Evolutionary conservation across 352 stramenopile genomes (phyloP), one percentile per base, ranked within the genome.

Genomic region (Pythium angustatum): DNA sequence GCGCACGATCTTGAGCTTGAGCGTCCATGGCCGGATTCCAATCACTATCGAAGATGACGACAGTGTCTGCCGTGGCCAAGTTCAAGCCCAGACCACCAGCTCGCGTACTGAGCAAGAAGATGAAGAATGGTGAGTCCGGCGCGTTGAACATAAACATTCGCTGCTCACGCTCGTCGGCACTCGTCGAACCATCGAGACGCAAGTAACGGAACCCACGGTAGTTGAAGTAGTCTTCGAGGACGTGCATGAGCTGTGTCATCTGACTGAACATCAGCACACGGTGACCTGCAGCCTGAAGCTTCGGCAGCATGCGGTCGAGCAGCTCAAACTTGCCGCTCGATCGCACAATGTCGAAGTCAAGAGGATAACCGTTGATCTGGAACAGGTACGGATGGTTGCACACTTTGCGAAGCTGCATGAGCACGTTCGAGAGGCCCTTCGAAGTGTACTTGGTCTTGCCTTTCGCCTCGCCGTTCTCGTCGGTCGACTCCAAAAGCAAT

Each of bases 21-120:
- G 91, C 90, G 60, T 98, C 93, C 84, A 97, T 96, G 38, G 97
- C 93, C n/a, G 98, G 98, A 75, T 99, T 99, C 97, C 97, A 99
- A 72, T 99, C 98, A 65, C 88, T 98, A 69, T 99, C 98, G 66
- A 99, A 99, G 72, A 99, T 99, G 43, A 99, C 97, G 8, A 99
- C 97, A 6, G 97, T 99, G 68, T 99, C 97, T 27, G 98, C 98
- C 22, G 96, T 97, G 30, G 95, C 96, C 26, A 99, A 87, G 74
- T 99, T 99, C 22, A 99, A 69, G 24, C 98, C 98, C 27, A 99
- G 78, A 24, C 98, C 98, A 66, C 98, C 98, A 26, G 97, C 97
- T 9, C 97, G 85, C 21, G 98, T 99, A 71, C 87, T 98, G 28
- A 99, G 75, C 17, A 99, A 76, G 73, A 99, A 99, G 30, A 91